Evolutionary conservation across 2,329 filamentous ascomycete species (phyloP).

Genomic region (Nothopassalora personata): DNA sequence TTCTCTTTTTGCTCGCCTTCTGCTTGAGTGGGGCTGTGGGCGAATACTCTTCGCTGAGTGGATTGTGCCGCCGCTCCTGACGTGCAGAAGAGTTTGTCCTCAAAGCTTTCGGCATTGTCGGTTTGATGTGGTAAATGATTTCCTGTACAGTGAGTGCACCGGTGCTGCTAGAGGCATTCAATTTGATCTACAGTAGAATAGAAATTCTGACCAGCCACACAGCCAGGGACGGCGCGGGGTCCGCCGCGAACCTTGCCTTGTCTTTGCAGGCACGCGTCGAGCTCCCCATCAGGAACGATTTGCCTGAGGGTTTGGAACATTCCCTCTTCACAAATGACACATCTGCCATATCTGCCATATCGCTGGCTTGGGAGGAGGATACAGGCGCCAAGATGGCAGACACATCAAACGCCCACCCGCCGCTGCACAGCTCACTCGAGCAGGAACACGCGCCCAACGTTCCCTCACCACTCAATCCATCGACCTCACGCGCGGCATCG

Average conservation of each 20-base stretch:
- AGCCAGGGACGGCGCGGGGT: neutral
- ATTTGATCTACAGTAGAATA: neutral
- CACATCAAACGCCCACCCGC: conserved; percentile 5
- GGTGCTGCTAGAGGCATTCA: neutral
- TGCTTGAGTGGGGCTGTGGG: conserved; percentile 65
- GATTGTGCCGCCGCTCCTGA: conserved; percentile 71
- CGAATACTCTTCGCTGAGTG: conserved; percentile 82
- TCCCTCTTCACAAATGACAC: neutral
- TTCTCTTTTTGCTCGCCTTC: conserved; percentile 60
- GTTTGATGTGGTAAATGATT: conserved; percentile 7
- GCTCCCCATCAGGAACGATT: neutral
- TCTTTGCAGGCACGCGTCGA: conserved; percentile 2
- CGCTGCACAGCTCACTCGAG: conserved; percentile 14
- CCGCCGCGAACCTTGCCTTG: neutral
- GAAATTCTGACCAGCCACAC: neutral
- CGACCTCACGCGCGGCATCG: conserved; percentile 33
- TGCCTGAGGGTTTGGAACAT: too few species aligned
- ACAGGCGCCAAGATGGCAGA: conserved; percentile 7
- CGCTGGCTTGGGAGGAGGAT: neutral
- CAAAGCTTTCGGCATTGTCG: conserved; percentile 71
- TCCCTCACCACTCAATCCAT: conserved; percentile 69
- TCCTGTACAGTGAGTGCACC: neutral
- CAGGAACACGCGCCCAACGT: conserved; percentile 58
- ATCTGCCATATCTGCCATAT: neutral
- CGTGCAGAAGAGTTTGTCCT: conserved; percentile 48